Base-by-base conservation (phyloP, 306 rosid species). In the Rosa rugosa region DNA sequence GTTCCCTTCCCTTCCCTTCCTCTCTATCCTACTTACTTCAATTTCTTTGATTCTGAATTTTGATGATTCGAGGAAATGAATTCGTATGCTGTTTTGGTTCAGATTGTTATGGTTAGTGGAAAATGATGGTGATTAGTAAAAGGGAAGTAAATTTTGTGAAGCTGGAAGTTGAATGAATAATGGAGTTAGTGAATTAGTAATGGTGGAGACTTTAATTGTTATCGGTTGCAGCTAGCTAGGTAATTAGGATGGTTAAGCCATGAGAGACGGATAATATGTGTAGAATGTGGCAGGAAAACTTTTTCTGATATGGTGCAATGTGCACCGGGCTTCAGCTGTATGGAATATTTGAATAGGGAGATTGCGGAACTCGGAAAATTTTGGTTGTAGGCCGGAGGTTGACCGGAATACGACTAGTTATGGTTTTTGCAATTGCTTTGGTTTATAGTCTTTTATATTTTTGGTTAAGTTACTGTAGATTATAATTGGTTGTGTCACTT, bases 1-100 rank as follows among this genome's bases (percentile, higher is more conserved):
- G 88, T 79, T 7, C 38, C 25, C 62, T 51, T 36, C 38, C 25
- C 62, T 51, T 36, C 70, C n/a, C 20, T 27, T 13, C n/a, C 27
- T 9, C 16, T 34, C 51, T 57, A 8, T 63, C 68, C 6, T 31
- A 6, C 42, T 34, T 7, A 11, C 20, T 54, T 72, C 11, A 13
- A 6, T 79, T 23, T 51, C 17, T 47, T 57, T 41, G 4, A 36
- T 62, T 62, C 13, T 36, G 13, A 22, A 17, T 72, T 31, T 75
- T 51, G 34, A 69, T 36, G 57, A 36, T 56, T 45, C 18, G 6
- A 23, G 64, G 17, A 31, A 45, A 69, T 40, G 42, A 75, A 75
- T 69, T 46, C 5, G 56, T 69, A 3, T 57, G 69, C 31, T 27
- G 27, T 27, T 31, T 74, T 66, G 40, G 49, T 66, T 73, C 8